phyloP scores from a whole-genome alignment of 495 filamentous ascomycete genomes.

The Podospora australis region DNA sequence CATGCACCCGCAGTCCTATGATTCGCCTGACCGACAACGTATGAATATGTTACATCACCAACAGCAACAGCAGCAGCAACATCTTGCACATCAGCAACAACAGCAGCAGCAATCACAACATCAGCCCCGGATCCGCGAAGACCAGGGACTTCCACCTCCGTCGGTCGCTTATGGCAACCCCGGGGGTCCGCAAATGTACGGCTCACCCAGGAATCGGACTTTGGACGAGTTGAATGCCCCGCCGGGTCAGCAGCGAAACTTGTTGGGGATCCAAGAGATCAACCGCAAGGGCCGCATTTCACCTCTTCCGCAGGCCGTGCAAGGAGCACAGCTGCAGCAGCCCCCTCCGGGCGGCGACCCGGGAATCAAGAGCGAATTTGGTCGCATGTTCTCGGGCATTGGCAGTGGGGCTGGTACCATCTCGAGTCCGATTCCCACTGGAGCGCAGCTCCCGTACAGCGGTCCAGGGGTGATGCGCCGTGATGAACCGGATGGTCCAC shows the following conservation, averaged over 20 bases:
- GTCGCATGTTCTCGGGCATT: constrained; percentile 84
- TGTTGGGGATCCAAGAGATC: constrained; percentile 57
- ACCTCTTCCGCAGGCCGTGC: constrained; percentile 84
- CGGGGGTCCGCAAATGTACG: constrained; percentile 28
- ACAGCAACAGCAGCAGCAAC: constrained; percentile 29
- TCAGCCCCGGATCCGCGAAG: constrained; percentile 25
- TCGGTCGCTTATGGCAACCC: constrained; percentile 38
- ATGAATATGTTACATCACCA: constrained; percentile 29
- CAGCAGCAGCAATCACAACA: constrained; percentile 27
- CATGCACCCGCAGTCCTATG: constrained; percentile 35
- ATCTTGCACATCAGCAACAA: constrained; percentile 25
- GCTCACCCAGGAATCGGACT: constrained; percentile 35
- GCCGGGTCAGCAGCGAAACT: constrained; percentile 36
- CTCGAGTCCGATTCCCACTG: constrained; percentile 44
- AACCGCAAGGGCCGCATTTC: constrained; percentile 62
- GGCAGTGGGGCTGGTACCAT: constrained; percentile 74
- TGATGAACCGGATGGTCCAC: constrained; percentile 39
- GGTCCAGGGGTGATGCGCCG: constrained; percentile 32
- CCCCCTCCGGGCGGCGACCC: constrained; percentile 71
- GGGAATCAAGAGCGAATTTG: constrained; percentile 85
- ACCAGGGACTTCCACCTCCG: constrained; percentile 35
- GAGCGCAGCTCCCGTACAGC: constrained; percentile 39
- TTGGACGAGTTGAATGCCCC: constrained; percentile 54
- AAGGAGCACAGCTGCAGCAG: constrained; percentile 77
- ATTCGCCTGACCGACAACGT: constrained; percentile 46